Evolutionary conservation across 2,329 filamentous ascomycete genomes (phyloP), one percentile per base, ranked within the genome.

Genomic region (Diaporthe citriasiana): DNA sequence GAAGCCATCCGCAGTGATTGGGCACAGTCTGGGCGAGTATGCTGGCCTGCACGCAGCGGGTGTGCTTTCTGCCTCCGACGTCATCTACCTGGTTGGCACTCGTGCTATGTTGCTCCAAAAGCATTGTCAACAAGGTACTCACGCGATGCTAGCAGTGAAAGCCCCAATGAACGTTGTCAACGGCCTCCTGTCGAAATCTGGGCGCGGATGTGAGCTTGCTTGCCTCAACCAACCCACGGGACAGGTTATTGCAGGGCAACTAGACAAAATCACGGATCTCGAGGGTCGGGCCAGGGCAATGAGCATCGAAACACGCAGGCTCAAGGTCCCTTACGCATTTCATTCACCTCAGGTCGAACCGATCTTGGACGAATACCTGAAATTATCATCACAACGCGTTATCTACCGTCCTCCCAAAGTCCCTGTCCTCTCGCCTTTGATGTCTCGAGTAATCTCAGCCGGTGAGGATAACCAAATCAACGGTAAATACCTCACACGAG

Each of bases 161-260:
- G 86, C 83, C 27, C 82, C 85, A 0, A 38, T 71, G 27, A 30
- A 35, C 17, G 40, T 65, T 45, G 59, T 65, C 13, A 38, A 30
- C 27, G 69, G 38, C 7, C 56, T 71, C 4, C 82, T 87, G 10
- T 86, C 90, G 38, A 84, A 87, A 8, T 89, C 91, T 74, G 86
- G 83, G 53, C 85, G 88, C 27, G 76, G 78, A 83, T 80, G 87
- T 72, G 88, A 89, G 65, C 78, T 89, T 45, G 92, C 94, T 19
- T 97, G 94, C 84, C 89, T 95, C 80, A 97, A 97, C 78, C 90
- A 92, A 0, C 91, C 92, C 0, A 86, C 90, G 70, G 93, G 94
- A 79, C 95, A 91, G 12, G 94, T 97, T 1, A 85, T 97, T 25
- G 85, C 84, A 30, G 88, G 87, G 10, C 78, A 80, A 8, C 82